Evolutionary conservation across 441 rosid species (phyloP).

Genomic region (Biscutella laevigata): DNA sequence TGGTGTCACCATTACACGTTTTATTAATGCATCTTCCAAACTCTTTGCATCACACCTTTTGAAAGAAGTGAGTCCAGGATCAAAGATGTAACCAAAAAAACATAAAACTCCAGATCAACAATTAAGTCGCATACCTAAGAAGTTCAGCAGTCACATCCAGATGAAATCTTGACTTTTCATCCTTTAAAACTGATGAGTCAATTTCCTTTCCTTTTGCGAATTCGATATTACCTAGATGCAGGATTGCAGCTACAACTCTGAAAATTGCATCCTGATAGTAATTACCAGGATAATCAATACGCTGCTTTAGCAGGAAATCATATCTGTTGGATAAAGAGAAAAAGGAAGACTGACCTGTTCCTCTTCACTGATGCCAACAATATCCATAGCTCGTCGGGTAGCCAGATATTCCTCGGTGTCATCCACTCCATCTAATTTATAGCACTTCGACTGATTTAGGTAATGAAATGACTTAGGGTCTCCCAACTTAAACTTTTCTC

Average conservation of each 20-base stretch:
- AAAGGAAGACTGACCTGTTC: constrained; percentile 63
- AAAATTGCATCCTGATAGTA: constrained; percentile 82
- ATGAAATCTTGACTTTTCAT: constrained; percentile 85
- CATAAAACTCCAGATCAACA: constrained; percentile 12
- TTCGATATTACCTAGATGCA: constrained; percentile 91
- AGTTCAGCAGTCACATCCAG: constrained; percentile 77
- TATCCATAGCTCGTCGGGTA: constrained; percentile 98
- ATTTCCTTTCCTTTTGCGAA: constrained; percentile 84
- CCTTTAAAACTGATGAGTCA: constrained; percentile 91
- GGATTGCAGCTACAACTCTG: constrained; percentile 92
- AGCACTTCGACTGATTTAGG: constrained; percentile 88
- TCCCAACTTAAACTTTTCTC: constrained; percentile 70
- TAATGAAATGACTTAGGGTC: constrained; percentile 70
- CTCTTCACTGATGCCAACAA: constrained; percentile 94
- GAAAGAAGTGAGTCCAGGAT: constrained; percentile 18
- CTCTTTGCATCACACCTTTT: constrained; percentile 87
- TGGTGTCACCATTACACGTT: constrained; percentile 99
- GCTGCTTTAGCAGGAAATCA: constrained; percentile 15
- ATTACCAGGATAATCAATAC: constrained; percentile 11
- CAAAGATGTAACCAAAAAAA: constrained; percentile 15
- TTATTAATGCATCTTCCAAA: constrained; percentile 90
- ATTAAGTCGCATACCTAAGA: constrained; percentile 46
- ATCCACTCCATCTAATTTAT: constrained; percentile 72
- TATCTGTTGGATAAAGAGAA: constrained; percentile 8
- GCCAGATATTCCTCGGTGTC: constrained; percentile 93